Percentiles rank a stretch among this genome's conserved stretches.
Conservation (phyloP, 139 green algal species). For the Marvania coccoides region DNA sequence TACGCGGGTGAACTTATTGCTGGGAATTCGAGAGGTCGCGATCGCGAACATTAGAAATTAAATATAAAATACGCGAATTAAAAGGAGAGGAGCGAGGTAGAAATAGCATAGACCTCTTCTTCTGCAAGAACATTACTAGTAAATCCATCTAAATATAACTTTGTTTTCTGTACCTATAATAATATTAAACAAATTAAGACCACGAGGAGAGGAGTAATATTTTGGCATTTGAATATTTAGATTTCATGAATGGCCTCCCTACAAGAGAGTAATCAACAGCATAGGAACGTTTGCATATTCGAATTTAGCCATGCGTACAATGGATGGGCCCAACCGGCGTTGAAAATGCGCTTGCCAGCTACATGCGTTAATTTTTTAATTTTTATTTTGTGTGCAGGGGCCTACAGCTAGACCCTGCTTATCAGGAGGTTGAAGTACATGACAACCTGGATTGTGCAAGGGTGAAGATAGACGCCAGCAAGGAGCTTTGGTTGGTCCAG, state of each 20-base stretch:
- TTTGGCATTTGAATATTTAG: neutral
- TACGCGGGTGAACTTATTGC: neutral
- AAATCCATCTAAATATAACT: too few species aligned
- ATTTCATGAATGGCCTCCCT: neutral
- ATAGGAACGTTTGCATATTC: neutral
- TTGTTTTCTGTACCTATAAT: too few species aligned
- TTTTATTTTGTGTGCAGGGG: neutral
- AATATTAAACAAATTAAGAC: too few species aligned
- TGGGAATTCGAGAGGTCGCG: neutral
- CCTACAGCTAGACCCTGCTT: neutral
- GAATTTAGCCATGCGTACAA: neutral
- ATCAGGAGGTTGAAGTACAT: neutral
- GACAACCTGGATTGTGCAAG: neutral
- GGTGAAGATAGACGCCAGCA: neutral
- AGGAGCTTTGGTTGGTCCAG: conserved; percentile 28
- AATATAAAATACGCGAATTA: neutral
- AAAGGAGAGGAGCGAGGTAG: neutral
- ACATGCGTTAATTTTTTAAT: neutral
- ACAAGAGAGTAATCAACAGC: neutral
- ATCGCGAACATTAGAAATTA: neutral
- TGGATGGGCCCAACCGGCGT: neutral
- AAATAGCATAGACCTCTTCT: neutral
- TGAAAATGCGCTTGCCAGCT: neutral
- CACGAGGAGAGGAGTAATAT: neutral
- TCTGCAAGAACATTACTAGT: too few species aligned